phyloP scores from a whole-genome alignment of 805 yeast species.

The Kodamaea kakaduensis region DNA sequence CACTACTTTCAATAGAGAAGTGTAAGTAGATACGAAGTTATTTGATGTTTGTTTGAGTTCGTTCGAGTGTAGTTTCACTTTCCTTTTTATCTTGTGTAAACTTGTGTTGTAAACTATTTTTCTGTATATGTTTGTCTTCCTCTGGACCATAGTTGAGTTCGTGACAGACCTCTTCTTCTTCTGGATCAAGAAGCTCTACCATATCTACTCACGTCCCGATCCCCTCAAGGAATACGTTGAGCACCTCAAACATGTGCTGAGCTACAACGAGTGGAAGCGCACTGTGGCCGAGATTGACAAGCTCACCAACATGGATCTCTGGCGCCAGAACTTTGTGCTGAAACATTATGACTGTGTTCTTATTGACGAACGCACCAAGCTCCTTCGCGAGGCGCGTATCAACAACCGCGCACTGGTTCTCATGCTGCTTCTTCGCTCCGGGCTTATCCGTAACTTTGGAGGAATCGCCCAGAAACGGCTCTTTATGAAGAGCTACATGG shows the following conservation, averaged over 20 bases:
- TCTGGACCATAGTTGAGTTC: conserved; percentile 43
- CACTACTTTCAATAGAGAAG: no score
- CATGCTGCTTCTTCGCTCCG: conserved; percentile 70
- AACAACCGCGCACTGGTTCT: conserved; percentile 54
- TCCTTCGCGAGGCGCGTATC: conserved; percentile 57
- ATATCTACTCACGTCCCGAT: conserved; percentile 35
- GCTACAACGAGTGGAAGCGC: conserved; percentile 69
- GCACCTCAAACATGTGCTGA: conserved; percentile 47
- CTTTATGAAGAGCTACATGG: conserved; percentile 77
- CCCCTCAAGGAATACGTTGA: conserved; percentile 47
- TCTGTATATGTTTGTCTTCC: no score
- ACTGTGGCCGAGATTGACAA: conserved; percentile 49
- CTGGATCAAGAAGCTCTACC: conserved; percentile 41
- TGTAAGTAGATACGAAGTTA: no score
- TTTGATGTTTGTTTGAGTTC: no score
- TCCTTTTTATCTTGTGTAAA: no score
- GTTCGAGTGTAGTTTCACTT: no score
- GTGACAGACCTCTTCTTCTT: conserved; percentile 42
- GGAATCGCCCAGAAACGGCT: conserved; percentile 78
- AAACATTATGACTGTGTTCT: conserved; percentile 79
- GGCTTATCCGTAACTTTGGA: conserved; percentile 85
- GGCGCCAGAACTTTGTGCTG: conserved; percentile 84
- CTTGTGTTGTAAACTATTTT: no score
- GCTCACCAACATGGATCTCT: conserved; percentile 40
- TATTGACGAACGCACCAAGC: conserved; percentile 67